A percentile compares a stretch with the other conserved stretches of the same genome.
Evolutionary conservation across 441 rosid genomes (phyloP).

Genomic region (Pelargonium citronellum): DNA sequence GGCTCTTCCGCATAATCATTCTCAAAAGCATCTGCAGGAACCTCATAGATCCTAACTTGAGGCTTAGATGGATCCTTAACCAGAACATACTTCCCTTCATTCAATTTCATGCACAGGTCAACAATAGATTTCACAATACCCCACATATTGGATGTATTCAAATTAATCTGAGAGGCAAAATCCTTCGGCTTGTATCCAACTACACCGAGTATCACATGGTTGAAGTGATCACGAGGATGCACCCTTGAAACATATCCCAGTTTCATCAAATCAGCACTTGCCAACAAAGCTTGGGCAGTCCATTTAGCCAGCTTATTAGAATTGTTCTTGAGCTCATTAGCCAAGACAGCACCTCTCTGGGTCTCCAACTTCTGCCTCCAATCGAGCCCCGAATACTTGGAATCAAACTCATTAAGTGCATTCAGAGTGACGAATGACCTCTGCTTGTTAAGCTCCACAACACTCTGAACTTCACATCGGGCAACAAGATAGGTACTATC

Average conservation of each 20-base stretch:
- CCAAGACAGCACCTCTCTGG: conserved; percentile 86
- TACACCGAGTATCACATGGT: conserved; percentile 84
- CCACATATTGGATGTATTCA: conserved; percentile 87
- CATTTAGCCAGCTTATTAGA: conserved; percentile 85
- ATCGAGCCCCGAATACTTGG: conserved; percentile 87
- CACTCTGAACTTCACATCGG: conserved; percentile 83
- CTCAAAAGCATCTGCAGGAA: conserved; percentile 89
- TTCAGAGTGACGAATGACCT: conserved; percentile 69
- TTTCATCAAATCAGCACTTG: conserved; percentile 88
- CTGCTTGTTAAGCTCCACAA: conserved; percentile 62
- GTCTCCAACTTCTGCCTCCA: conserved; percentile 97
- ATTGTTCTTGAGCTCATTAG: conserved; percentile 85
- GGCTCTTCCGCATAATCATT: conserved; percentile 92
- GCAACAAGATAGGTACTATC: conserved; percentile 67
- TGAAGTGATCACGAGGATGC: conserved; percentile 87
- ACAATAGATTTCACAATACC: conserved; percentile 88
- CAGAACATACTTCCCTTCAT: conserved; percentile 86
- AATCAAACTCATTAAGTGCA: conserved; percentile 86
- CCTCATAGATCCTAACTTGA: conserved; percentile 86
- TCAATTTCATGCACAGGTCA: conserved; percentile 80
- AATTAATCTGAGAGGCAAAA: conserved; percentile 42
- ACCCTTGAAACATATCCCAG: conserved; percentile 85
- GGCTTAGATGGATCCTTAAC: conserved; percentile 93
- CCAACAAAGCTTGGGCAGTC: conserved; percentile 85
- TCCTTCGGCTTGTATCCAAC: conserved; percentile 23